phyloP scores from a whole-genome alignment of 2,329 filamentous ascomycete genomes.

The Parascedosporium putredinis region DNA sequence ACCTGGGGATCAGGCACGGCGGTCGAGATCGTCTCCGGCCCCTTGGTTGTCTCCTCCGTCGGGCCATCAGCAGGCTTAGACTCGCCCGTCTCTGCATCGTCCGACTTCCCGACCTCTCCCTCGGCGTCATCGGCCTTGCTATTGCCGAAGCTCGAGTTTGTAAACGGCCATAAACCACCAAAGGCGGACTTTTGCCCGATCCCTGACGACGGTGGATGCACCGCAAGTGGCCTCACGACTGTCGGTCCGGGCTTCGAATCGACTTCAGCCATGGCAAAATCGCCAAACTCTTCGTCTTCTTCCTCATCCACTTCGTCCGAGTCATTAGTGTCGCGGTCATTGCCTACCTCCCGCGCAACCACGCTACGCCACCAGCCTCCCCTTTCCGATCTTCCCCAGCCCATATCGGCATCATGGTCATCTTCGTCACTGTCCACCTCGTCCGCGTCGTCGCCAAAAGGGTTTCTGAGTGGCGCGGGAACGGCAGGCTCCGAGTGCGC shows the following conservation, averaged over 20 bases:
- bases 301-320: conserved; percentile 42
- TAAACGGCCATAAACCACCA: conserved; percentile 49
- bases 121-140: conserved; percentile 22
- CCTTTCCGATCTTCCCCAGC: conserved; percentile 19
- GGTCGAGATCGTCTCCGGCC: conserved; percentile 29
- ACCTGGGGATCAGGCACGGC: too few relatives aligned
- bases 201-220: conserved; percentile 38
- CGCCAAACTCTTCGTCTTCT: conserved; percentile 56
- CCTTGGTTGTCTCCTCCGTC: conserved; percentile 18
- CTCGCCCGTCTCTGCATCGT: conserved; percentile 10
- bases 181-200: conserved; percentile 27
- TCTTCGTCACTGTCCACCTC: conserved; percentile 41
- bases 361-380: conserved; percentile 41
- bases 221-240: conserved; percentile 42
- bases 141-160: conserved; percentile 26
- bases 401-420: conserved; percentile 32
- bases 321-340: conserved; percentile 33
- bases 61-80: conserved; percentile 15
- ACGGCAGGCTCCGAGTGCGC: conserved; percentile 8
- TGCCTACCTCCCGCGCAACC: conserved; percentile 20
- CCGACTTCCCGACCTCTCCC: conserved; percentile 14
- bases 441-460: conserved; percentile 49
- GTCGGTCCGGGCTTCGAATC: conserved; percentile 14
- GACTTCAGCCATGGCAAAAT: conserved; percentile 56
- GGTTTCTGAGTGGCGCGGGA: conserved; percentile 28